These are phyloP conservation scores for Agarophyton chilense DNA, from an alignment of 23 red algal genomes.

Conservation along the genomic window DNA sequence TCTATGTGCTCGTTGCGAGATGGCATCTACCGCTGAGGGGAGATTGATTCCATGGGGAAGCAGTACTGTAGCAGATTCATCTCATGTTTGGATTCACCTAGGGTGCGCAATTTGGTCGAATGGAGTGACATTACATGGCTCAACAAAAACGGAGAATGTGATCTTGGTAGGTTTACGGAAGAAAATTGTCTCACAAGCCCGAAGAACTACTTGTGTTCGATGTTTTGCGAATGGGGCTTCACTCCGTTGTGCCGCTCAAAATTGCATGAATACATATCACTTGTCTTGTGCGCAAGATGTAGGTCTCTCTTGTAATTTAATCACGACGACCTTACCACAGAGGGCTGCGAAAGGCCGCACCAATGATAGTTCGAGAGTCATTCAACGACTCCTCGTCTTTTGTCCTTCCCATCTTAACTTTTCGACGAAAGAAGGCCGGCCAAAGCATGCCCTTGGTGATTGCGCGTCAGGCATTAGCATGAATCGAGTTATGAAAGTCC, in stretches of 20 bases:
- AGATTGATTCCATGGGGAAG: constrained; percentile 58
- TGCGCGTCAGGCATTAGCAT: neutral
- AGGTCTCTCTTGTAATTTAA: constrained; percentile 20
- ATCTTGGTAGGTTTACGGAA: constrained; percentile 27
- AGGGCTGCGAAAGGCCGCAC: neutral
- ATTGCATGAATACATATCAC: constrained; percentile 25
- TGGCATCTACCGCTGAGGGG: neutral
- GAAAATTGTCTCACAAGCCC: constrained; percentile 33
- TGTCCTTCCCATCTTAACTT: constrained; percentile 17
- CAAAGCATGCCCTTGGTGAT: neutral
- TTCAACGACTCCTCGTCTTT: constrained; percentile 37
- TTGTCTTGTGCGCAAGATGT: constrained; percentile 22
- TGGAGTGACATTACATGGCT: constrained; percentile 22
- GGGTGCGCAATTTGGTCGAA: constrained; percentile 41
- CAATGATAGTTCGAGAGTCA: neutral
- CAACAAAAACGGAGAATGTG: constrained; percentile 10
- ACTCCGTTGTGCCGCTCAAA: constrained; percentile 1
- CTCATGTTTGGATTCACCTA: constrained; percentile 42
- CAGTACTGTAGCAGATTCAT: constrained; percentile 25
- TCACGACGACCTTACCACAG: neutral
- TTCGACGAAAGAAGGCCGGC: neutral
- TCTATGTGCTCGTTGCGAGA: constrained; percentile 17
- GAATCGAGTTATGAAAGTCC: neutral
- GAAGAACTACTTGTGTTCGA: constrained; percentile 11
- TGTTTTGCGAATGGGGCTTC: constrained; percentile 19